A percentile compares a stretch with the other conserved stretches of the same genome.
phyloP scores from a whole-genome alignment of 495 filamentous ascomycete species.

The Podospora fimiseda region DNA sequence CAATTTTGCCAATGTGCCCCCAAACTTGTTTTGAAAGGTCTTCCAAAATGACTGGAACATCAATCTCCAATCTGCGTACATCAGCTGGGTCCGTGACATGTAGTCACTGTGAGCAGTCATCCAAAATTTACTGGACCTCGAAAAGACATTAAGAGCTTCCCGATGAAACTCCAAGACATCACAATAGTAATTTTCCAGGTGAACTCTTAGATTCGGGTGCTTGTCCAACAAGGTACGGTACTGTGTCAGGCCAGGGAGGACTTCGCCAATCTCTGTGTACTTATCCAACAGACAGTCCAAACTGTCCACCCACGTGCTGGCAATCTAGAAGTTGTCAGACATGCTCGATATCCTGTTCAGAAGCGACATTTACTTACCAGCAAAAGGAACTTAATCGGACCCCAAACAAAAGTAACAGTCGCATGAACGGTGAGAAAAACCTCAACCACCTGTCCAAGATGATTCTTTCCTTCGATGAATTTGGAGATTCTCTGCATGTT shows the following conservation, averaged over 20 bases:
- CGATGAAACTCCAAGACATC: slow-evolving; percentile 1
- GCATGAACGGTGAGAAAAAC: slow-evolving; percentile 2
- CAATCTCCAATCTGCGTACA: background rate
- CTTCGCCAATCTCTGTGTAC: background rate
- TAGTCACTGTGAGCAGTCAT: background rate
- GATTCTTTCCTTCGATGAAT: slow-evolving; percentile 1
- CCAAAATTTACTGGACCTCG: background rate
- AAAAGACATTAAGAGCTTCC: background rate
- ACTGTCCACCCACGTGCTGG: background rate
- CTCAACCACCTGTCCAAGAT: slow-evolving; percentile 3
- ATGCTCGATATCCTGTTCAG: background rate
- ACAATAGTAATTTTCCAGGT: background rate
- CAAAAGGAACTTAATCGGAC: background rate
- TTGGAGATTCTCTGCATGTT: background rate
- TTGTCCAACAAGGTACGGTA: background rate
- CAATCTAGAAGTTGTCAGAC: background rate
- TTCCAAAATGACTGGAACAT: background rate
- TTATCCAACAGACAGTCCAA: background rate
- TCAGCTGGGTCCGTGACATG: no score
- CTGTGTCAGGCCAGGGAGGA: background rate
- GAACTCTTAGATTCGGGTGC: background rate
- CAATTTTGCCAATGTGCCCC: background rate
- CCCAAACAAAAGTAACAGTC: slow-evolving; percentile 1
- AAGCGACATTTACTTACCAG: background rate
- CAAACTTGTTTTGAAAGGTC: background rate